Percentiles rank a stretch among this genome's conserved stretches.
Evolutionary conservation across 495 filamentous ascomycete species (phyloP).

Genomic region (Amphirosellinia nigrospora): DNA sequence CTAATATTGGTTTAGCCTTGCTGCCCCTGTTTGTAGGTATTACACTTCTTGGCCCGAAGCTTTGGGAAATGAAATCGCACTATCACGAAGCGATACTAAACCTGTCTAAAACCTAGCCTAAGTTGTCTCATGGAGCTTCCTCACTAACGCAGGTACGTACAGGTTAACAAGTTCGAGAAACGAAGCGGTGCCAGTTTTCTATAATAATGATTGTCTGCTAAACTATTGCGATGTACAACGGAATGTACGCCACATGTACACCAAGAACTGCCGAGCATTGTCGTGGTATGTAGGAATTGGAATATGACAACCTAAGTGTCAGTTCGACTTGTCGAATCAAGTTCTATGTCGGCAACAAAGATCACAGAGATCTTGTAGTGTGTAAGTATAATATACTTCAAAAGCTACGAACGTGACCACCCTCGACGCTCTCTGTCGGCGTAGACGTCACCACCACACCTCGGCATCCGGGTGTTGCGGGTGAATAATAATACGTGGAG

Average conservation of each 20-base stretch:
- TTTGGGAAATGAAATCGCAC: conserved; percentile 9
- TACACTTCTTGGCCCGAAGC: neutral
- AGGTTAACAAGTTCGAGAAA: neutral
- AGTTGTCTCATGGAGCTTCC: too few species aligned
- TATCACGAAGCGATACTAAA: neutral
- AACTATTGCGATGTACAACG: neutral
- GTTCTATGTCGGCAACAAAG: neutral
- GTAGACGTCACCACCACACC: neutral
- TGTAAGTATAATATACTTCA: neutral
- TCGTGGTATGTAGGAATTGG: neutral
- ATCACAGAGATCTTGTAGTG: neutral
- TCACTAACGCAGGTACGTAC: too few species aligned
- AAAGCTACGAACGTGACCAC: neutral
- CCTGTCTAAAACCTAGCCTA: too few species aligned
- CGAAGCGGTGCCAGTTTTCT: neutral
- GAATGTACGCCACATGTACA: neutral
- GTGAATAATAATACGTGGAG: neutral
- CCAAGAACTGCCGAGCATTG: conserved; percentile 8
- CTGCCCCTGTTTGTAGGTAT: neutral
- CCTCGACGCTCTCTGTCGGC: neutral
- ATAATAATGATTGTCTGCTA: neutral
- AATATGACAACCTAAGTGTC: neutral
- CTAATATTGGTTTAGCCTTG: neutral
- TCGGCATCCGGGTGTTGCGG: neutral
- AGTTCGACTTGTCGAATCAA: neutral